Percentiles rank a stretch among this genome's conserved stretches.
phyloP scores from a whole-genome alignment of 2,329 filamentous ascomycete species.

The Ophiocordyceps polyrhachis-furcata region DNA sequence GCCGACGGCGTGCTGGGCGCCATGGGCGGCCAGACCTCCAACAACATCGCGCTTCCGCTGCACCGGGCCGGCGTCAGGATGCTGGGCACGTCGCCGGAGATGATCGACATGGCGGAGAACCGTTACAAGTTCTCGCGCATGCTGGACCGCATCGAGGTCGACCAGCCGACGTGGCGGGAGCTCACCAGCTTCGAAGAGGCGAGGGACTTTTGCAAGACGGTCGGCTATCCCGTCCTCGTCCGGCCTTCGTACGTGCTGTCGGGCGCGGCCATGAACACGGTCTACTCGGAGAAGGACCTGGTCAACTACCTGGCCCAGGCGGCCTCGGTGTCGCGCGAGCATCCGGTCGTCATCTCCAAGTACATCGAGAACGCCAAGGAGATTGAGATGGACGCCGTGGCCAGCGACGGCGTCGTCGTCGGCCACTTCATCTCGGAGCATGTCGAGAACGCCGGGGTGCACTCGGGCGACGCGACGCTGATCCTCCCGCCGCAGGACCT shows the following conservation, averaged over 20 bases:
- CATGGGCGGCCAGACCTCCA: slow-evolving; percentile 94
- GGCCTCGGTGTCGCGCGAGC: slow-evolving; percentile 79
- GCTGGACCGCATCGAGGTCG: slow-evolving; percentile 84
- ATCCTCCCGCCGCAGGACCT: slow-evolving; percentile 91
- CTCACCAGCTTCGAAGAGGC: slow-evolving; percentile 89
- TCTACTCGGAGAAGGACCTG: slow-evolving; percentile 88
- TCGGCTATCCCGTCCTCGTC: slow-evolving; percentile 85
- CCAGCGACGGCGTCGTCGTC: slow-evolving; percentile 71
- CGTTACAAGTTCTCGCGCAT: slow-evolving; percentile 98
- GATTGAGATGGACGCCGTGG: slow-evolving; percentile 98
- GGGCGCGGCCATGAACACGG: slow-evolving; percentile 97
- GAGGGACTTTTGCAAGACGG: slow-evolving; percentile 66
- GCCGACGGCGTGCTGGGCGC: slow-evolving; percentile 76
- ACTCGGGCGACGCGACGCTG: slow-evolving; percentile 92
- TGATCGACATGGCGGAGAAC: slow-evolving; percentile 97
- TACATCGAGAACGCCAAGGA: slow-evolving; percentile 99
- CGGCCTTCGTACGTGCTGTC: slow-evolving; percentile 93
- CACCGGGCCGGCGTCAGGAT: slow-evolving; percentile 82
- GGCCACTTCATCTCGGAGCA: slow-evolving; percentile 98
- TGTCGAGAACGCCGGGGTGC: slow-evolving; percentile 95
- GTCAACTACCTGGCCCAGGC: slow-evolving; percentile 80
- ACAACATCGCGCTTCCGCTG: slow-evolving; percentile 88
- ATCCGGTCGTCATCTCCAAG: slow-evolving; percentile 97
- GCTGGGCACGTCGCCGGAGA: slow-evolving; percentile 88
- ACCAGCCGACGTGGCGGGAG: slow-evolving; percentile 97